phyloP scores from a whole-genome alignment of 1,284 basidiomycete genomes.

The Tetrapyrgos nigripes region DNA sequence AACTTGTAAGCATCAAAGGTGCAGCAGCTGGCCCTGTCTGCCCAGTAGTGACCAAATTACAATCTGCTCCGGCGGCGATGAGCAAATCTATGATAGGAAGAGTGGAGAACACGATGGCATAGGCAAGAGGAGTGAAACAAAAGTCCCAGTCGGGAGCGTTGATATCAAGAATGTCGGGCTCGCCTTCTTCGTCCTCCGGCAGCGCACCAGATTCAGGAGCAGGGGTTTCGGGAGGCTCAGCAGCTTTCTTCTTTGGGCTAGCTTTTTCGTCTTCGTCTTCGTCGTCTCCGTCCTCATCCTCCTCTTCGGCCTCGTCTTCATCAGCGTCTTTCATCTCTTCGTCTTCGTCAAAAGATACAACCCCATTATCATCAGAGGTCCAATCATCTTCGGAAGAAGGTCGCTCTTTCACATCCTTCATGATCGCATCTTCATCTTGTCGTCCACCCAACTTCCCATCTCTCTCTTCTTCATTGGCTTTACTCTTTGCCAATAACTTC shows the following conservation, averaged over 20 bases:
- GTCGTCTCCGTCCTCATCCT: slow-evolving; percentile 33
- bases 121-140: slow-evolving; percentile 55
- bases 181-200: slow-evolving; percentile 26
- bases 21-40: slow-evolving; percentile 51
- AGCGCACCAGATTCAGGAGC: slow-evolving; percentile 8
- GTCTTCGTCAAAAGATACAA: slow-evolving; percentile 33
- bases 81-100: slow-evolving; percentile 50
- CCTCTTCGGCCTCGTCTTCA: slow-evolving; percentile 33
- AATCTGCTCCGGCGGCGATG: slow-evolving; percentile 54
- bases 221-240: slow-evolving; percentile 12
- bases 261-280: slow-evolving; percentile 15
- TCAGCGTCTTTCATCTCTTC: slow-evolving; percentile 40
- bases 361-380: slow-evolving; percentile 50
- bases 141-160: slow-evolving; percentile 64
- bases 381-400: slow-evolving; percentile 53
- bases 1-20: slow-evolving; percentile 53
- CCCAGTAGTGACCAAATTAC: slow-evolving; percentile 30
- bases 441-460: slow-evolving; percentile 36
- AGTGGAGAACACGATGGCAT: slow-evolving; percentile 56
- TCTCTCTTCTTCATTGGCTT: slow-evolving; percentile 41
- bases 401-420: slow-evolving; percentile 32
- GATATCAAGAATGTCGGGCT: slow-evolving; percentile 49
- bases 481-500: slow-evolving; percentile 57
- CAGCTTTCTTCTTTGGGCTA: background rate
- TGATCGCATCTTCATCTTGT: slow-evolving; percentile 32